Evolutionary conservation across 345 rosid species (phyloP), one percentile per base, ranked within the genome.

Genomic region (Melaleuca quinquenervia): DNA sequence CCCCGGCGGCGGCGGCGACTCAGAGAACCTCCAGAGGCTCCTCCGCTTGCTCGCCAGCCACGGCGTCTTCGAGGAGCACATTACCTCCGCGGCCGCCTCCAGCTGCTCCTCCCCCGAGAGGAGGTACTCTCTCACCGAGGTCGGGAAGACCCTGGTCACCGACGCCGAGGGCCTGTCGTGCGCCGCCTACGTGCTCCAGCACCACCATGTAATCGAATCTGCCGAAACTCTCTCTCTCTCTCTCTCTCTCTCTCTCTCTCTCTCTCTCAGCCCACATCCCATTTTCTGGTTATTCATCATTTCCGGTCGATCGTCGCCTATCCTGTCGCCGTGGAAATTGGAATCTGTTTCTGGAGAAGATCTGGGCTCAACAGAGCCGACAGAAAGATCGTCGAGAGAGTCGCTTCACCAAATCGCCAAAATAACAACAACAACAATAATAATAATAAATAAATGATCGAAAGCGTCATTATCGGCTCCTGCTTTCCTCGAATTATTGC

Each of bases 31-130:
- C 82, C 98, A 94, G 88, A 96, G 98, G 6, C 86, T 97, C 76
- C 98, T 97, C 82, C 97, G 98, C 6, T 89, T 95, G 98, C 98
- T 96, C 83, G 84, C 97, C 9, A 93, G 94, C 90, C 92, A 97
- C 87, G 93, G 90, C 50, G 96, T 97, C 36, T 97, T 97, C 90
- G 84, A 86, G 27, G 99, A 96, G 84, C 94, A 94, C 84, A 87
- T 95, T 53, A 16, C 7, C 60, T 55, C 60, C 60, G 24, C 60
- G 27, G 27, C 60, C 62, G 5, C 1, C 24, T 70, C 16, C 27
- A 91, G 62, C 51, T 89, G 74, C 50, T 36, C 36, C 3, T 41
- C 41, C 41, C 41, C 41, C 5, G 92, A 85, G 82, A 88, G 98
- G 83, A 94, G 75, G 36, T 96, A 97, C 88, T 90, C 92, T 4